Evolutionary conservation across 148 eudicot species (phyloP), one percentile per base, ranked within the genome.

Genomic region (Rhododendron williamsianum): DNA sequence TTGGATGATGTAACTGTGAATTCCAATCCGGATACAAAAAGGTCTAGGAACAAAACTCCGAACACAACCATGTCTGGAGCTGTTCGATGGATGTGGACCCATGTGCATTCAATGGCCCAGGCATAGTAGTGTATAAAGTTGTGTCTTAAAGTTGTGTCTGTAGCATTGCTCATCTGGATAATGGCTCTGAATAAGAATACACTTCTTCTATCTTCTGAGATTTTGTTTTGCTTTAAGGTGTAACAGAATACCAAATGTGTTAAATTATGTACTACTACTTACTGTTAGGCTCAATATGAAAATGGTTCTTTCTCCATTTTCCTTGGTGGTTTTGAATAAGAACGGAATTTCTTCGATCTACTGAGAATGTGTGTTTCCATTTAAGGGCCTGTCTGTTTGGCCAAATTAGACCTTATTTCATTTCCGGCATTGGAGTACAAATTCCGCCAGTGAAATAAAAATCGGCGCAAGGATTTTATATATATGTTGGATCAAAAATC

Each of bases 1-100:
- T 73, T 51, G 6, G 81, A 72, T 69, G 35, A 35, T 85, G 72
- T 36, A 13, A 81, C 78, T 71, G 49, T 49, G n/a, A 74, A 46
- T 30, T 41, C 25, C 78, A 51, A 23, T 21, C n/a, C 21, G 15
- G 60, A 36, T 23, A 46, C 21, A 54, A 4, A 15, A 54, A 12
- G 60, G 60, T 18, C 21, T 4, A 16, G 21, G 21, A 15, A 54
- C 5, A 3, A 54, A 54, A 15, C 21, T 16, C 21, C 0, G 3
- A 0, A 54, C 6, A 54, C 60, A 4, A 4, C 1, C 0, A 4
- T 51, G 15, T 12, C 4, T 12, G 1, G 4, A 51, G 54, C 4
- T 0, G 16, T 51, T 51, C 54, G 16, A 51, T 51, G 2, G 9
- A 46, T 9, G 49, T 46, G 49, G 49, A 46, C 2, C 49, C 49